Evolutionary conservation across 148 eudicot species (phyloP).

Genomic region (Chenopodium suecicum): DNA sequence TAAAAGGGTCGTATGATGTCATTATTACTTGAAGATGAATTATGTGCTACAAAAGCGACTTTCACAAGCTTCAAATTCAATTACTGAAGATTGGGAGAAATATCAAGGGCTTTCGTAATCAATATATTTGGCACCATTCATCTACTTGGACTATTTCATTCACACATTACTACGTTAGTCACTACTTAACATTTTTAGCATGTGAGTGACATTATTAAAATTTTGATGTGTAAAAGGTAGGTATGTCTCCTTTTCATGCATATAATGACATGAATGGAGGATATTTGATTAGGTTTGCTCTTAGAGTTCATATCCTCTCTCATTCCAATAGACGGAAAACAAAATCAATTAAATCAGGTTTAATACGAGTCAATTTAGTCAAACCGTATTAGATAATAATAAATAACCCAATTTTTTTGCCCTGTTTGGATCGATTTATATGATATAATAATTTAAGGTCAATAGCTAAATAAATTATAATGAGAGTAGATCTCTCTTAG

Average conservation of each 20-base stretch:
- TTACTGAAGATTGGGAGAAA: neutral
- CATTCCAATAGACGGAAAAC: neutral
- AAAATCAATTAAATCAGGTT: too few relatives aligned
- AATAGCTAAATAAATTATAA: too few relatives aligned
- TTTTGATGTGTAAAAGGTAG: slow-evolving; percentile 10
- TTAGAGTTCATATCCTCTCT: neutral
- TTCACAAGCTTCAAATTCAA: neutral
- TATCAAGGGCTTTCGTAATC: neutral
- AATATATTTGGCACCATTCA: slow-evolving; percentile 10
- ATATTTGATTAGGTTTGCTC: neutral
- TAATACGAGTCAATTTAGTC: too few relatives aligned
- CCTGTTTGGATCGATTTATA: too few relatives aligned
- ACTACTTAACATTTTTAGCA: neutral
- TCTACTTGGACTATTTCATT: neutral
- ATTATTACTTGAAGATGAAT: neutral
- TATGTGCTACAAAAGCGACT: neutral
- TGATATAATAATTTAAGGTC: too few relatives aligned
- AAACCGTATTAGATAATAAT: too few relatives aligned
- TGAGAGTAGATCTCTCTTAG: too few relatives aligned
- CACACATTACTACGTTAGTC: neutral
- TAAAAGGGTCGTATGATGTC: neutral
- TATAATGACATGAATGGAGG: neutral
- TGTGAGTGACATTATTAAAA: slow-evolving; percentile 19
- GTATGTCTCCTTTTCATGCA: slow-evolving; percentile 13
- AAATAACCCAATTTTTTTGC: too few relatives aligned